Evolutionary conservation across 805 yeast genomes (phyloP), one percentile per base, ranked within the genome.

Genomic region (Candida berthetii): DNA sequence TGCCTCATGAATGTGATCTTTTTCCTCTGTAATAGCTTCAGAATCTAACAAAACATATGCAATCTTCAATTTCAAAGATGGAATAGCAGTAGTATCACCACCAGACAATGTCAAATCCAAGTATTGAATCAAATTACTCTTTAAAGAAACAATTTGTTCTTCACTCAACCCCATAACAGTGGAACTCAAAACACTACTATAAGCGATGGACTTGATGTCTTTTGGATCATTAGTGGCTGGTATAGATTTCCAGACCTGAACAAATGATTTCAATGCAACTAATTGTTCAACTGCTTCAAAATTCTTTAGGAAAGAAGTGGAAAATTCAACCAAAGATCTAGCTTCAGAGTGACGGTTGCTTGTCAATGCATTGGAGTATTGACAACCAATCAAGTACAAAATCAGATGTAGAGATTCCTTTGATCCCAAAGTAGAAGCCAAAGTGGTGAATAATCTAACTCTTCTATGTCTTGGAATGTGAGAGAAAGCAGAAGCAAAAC

Each of bases 401-500:
- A 91, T 74, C 38, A 83, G 70, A 50, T 85, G 86, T 47, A 90
- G 69, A 2, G 95, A 77, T 38, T 69, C 64, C 8, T 71, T 68
- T 36, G 83, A 66, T 18, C 91, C 90, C 46, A 93, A 66, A 2
- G 96, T 85, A 50, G 72, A 72, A 14, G 89, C 79, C 48, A 93
- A 71, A 1, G 95, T 82, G 2, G 85, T 74, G 53, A 86, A 93
- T 41, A 93, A 66, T 55, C 80, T 82, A 33, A 87, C 95, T 53
- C 99, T 77, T 64, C 99, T 85, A 60, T 93, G 99, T 58, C 96
- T 80, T 46, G 99, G 99, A 48, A 93, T 90, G 58, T 93, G 98
- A 42, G 82, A 80, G 64, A 93, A 87, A 1, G 99, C 98, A 44
- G 95, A 81, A n/a, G 85, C 87, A 57, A 93, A 93, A 53, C 95